Conservation (phyloP, 2,329 filamentous ascomycete genomes). For the Aspergillus hiratsukae region DNA sequence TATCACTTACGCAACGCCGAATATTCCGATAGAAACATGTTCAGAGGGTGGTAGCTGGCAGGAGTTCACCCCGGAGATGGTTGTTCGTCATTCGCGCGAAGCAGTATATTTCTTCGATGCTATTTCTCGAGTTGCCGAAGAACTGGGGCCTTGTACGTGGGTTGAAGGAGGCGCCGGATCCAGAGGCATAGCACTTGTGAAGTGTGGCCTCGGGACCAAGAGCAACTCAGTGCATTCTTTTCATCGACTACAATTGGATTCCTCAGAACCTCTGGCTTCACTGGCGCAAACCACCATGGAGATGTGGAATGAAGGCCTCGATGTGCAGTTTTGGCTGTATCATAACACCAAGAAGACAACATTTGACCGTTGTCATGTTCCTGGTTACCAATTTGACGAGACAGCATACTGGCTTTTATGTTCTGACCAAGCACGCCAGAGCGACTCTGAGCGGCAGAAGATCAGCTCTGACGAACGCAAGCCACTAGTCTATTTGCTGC, state of each 20-base stretch:
- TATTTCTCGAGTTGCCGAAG: conserved; percentile 33
- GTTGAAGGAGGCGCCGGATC: conserved; percentile 44
- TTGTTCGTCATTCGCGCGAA: conserved; percentile 38
- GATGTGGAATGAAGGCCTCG: conserved; percentile 40
- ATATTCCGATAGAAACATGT: conserved; percentile 24
- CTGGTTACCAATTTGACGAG: conserved; percentile 43
- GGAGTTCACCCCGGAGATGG: conserved; percentile 23
- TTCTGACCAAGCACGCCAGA: neutral
- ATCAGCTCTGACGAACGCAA: neutral
- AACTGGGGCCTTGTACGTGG: conserved; percentile 26
- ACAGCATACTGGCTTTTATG: neutral
- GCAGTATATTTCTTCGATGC: conserved; percentile 49
- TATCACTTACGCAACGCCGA: conserved; percentile 28
- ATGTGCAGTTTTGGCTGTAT: conserved; percentile 36
- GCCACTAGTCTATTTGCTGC: neutral
- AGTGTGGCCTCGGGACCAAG: neutral
- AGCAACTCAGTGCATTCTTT: neutral
- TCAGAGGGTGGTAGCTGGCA: conserved; percentile 4
- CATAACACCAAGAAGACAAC: conserved; percentile 24
- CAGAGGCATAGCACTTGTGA: conserved; percentile 8
- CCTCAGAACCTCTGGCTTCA: conserved; percentile 2
- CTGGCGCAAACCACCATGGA: conserved; percentile 24
- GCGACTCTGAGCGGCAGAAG: neutral
- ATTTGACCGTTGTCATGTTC: conserved; percentile 27
- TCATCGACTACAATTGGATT: neutral